phyloP scores from a whole-genome alignment of 129 eudicot genomes.

The Centella asiatica region DNA sequence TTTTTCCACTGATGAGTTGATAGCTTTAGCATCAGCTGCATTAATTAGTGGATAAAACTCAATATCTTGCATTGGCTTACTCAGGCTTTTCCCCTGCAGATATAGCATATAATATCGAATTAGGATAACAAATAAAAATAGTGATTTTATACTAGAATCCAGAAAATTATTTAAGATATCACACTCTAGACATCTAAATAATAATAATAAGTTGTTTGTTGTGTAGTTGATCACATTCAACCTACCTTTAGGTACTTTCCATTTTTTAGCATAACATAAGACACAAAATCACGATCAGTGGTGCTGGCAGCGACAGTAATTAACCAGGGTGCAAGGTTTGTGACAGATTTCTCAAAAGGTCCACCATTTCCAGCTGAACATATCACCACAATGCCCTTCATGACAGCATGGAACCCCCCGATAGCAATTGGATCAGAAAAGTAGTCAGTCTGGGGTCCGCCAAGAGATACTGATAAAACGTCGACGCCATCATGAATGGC shows the following conservation, averaged over 20 bases:
- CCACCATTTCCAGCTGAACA: slow-evolving; percentile 74
- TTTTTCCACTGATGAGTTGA: slow-evolving; percentile 24
- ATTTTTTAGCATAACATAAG: slow-evolving; percentile 29
- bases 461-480: slow-evolving; percentile 62
- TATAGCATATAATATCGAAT: no score
- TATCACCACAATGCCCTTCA: slow-evolving; percentile 43
- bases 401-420: slow-evolving; percentile 58
- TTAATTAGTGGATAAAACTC: slow-evolving; percentile 39
- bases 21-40: slow-evolving; percentile 39
- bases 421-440: slow-evolving; percentile 41
- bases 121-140: no score
- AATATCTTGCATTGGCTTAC: slow-evolving; percentile 27
- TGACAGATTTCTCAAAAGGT: slow-evolving; percentile 30
- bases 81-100: slow-evolving; percentile 62
- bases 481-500: slow-evolving; percentile 80
- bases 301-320: slow-evolving; percentile 71
- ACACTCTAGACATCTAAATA: no score
- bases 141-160: no score
- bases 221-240: no score
- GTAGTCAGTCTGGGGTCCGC: slow-evolving; percentile 22
- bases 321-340: slow-evolving; percentile 74
- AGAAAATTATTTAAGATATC: no score
- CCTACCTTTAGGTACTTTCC: slow-evolving; percentile 46
- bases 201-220: no score
- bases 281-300: slow-evolving; percentile 41